Evolutionary conservation across 2,329 filamentous ascomycete genomes (phyloP).

Genomic region (Elsinoe perseae): DNA sequence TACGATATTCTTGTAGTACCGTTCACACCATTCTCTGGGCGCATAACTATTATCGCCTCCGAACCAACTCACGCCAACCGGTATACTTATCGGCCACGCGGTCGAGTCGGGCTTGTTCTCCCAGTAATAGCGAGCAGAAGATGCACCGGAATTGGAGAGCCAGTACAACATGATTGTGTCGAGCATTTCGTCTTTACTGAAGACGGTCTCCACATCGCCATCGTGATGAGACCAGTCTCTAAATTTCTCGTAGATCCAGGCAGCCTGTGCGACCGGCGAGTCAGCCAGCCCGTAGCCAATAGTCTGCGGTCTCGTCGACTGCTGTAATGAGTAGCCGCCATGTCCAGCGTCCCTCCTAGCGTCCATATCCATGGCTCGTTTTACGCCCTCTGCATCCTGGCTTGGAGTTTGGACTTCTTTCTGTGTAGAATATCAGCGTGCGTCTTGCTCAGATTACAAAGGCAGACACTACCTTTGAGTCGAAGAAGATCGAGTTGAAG

Average conservation of each 20-base stretch:
- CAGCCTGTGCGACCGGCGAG: constrained; percentile 21
- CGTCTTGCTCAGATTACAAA: not conserved
- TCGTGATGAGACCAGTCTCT: constrained; percentile 18
- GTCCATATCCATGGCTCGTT: constrained; percentile 14
- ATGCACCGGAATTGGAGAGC: constrained; percentile 24
- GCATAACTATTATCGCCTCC: constrained; percentile 18
- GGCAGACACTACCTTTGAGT: not conserved
- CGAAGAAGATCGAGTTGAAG: constrained; percentile 14
- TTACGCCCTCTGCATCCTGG: constrained; percentile 15
- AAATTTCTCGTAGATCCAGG: constrained; percentile 24
- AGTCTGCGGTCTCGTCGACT: not conserved
- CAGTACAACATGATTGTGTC: constrained; percentile 21
- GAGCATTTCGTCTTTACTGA: constrained; percentile 25
- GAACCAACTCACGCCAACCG: constrained; percentile 23
- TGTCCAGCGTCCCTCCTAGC: not conserved
- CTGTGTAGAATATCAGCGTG: not conserved
- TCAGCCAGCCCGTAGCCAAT: constrained; percentile 21
- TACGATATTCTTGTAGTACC: constrained; percentile 19
- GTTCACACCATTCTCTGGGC: constrained; percentile 19
- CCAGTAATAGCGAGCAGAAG: constrained; percentile 25
- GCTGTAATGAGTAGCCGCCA: constrained; percentile 12
- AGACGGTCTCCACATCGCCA: constrained; percentile 20
- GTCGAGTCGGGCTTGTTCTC: constrained; percentile 22
- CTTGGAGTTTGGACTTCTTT: constrained; percentile 19
- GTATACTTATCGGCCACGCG: constrained; percentile 22